These are phyloP conservation scores for Malassezia yamatoensis DNA, from an alignment of 1,284 basidiomycete genomes.

Conservation along the genomic window DNA sequence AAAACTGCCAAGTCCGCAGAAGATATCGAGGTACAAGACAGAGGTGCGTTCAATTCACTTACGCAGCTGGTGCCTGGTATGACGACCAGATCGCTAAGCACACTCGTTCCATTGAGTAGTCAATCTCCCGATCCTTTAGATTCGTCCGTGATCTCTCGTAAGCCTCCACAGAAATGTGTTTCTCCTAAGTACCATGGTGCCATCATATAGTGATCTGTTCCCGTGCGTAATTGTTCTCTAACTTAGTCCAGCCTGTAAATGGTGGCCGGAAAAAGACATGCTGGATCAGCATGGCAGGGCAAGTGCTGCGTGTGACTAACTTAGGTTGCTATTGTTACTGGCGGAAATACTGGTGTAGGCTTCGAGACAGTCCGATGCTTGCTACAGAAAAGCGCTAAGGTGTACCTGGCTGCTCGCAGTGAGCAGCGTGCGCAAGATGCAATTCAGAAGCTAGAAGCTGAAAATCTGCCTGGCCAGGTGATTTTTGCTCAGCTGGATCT, in stretches of 20 bases:
- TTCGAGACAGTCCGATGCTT: constrained; percentile 28
- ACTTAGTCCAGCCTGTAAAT: neutral
- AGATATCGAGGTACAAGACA: constrained; percentile 1
- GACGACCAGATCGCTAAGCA: constrained; percentile 20
- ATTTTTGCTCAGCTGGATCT: constrained; percentile 26
- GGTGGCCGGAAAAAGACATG: constrained; percentile 3
- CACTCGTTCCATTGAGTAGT: neutral
- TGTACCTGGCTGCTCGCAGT: constrained; percentile 23
- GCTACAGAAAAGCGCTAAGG: constrained; percentile 27
- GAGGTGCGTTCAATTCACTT: neutral
- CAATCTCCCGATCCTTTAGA: no score
- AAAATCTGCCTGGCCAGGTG: constrained; percentile 12
- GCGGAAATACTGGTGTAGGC: constrained; percentile 36
- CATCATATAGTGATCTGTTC: neutral
- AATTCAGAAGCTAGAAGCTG: constrained; percentile 1
- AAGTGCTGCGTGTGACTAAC: neutral
- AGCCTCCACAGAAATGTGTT: no score
- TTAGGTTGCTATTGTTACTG: constrained; percentile 31
- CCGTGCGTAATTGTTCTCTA: neutral
- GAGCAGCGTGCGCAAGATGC: constrained; percentile 12
- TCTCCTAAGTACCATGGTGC: no score
- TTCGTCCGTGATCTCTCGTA: no score
- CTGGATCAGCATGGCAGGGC: constrained; percentile 11
- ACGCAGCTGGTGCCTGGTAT: constrained; percentile 23
- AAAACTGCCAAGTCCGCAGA: constrained; percentile 16